Conservation (phyloP, 164 flowering plant genomes). For the Akebia trifoliata region DNA sequence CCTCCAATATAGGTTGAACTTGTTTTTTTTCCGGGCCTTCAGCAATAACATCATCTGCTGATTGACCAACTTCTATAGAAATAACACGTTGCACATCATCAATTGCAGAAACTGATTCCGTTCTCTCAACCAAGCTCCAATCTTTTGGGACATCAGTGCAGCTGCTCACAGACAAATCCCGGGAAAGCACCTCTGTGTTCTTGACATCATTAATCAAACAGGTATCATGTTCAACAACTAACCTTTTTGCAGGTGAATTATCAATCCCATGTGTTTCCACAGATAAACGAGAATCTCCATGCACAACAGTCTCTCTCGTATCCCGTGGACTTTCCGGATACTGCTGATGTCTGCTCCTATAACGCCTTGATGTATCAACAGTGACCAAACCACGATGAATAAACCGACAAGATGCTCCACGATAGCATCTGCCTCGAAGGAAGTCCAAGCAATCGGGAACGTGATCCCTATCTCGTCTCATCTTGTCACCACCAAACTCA, state of each 20-base stretch:
- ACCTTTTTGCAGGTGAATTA: conserved; percentile 4
- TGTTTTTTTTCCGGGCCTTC: too few relatives aligned
- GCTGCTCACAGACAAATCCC: conserved; percentile 15
- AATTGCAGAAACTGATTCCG: conserved; percentile 8
- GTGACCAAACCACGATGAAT: conserved; percentile 41
- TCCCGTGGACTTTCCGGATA: conserved; percentile 25
- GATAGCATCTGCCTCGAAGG: conserved; percentile 67
- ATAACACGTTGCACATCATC: conserved; percentile 15
- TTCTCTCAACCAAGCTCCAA: conserved; percentile 18
- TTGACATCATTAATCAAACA: conserved; percentile 15
- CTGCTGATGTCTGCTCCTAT: conserved; percentile 32
- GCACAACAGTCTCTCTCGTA: conserved; percentile 19
- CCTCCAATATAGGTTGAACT: too few relatives aligned
- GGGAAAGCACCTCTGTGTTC: conserved; percentile 14
- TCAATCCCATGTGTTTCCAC: conserved; percentile 9
- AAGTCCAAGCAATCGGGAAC: conserved; percentile 55
- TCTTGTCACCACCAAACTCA: conserved; percentile 30
- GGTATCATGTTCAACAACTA: conserved; percentile 15
- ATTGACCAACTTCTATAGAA: conserved; percentile 22
- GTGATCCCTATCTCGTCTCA: conserved; percentile 40
- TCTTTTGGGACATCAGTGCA: conserved; percentile 15
- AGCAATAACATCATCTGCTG: conserved; percentile 10
- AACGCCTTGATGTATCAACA: conserved; percentile 32
- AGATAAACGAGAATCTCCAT: conserved; percentile 15
- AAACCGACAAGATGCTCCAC: conserved; percentile 77